Base-by-base conservation (phyloP, 371 early-diverging fungal species). In the Paraphysoderma sedebokerense region DNA sequence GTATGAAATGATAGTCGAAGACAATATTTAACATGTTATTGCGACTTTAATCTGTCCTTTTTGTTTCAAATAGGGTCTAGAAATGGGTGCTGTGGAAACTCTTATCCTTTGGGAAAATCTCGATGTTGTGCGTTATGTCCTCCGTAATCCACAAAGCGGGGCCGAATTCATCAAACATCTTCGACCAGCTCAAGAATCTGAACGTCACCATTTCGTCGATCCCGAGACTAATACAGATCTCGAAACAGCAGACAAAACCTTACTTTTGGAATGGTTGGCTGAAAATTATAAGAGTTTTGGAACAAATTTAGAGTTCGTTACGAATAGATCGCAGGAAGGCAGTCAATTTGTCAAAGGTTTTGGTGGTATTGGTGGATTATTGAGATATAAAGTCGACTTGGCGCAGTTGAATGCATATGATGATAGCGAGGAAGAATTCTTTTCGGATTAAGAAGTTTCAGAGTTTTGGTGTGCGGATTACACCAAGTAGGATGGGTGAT, bases 271-370 rank as follows among this genome's bases (percentile, higher is more conserved):
- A 69, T 99, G 98, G 98, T 83, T 99, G 50, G 88, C 99, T 26
- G 96, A 95, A 56, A 76, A 91, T 52, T 99, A 98, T 76, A 91
- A 91, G 74, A 82, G 92, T 41, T 95, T 87, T 55, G 98, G 91
- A 52, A 88, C 98, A 46, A 68, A 63, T 17, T 72, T 99, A 5
- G 92, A 96, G 63, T 92, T 97, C 65, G 83, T 99, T 33, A 97
- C 98, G 42, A 92, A 99, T 76, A 75, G 85, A 50, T 92, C 92
- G 36, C 85, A 88, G 53, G 99, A 99, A 69, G 99, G 99, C 38
- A 78, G 92, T 31, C 98, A 99, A 66, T 99, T 99, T 73, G 91
- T 95, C 46, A 86, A 86, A 62, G 99, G 98, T 24, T 99, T 99
- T 72, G 99, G 99, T 68, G 99, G 99, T 42, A 89, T 99, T 54